phyloP scores from a whole-genome alignment of 495 filamentous ascomycete species.

The Penicillium diatomitis region DNA sequence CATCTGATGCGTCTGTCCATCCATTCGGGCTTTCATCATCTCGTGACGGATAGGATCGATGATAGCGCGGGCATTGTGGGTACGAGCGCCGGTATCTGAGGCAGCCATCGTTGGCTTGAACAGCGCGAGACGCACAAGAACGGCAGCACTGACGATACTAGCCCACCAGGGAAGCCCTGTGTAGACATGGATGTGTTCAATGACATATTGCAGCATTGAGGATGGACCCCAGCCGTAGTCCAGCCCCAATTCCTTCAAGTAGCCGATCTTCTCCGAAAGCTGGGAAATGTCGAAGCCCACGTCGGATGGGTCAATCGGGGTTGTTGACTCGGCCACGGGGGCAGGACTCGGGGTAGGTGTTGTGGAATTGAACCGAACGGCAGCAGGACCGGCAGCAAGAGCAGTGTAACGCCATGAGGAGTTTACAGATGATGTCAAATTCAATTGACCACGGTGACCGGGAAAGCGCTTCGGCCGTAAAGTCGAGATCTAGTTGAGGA shows the following conservation, averaged over 20 bases:
- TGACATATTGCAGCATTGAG: constrained; percentile 53
- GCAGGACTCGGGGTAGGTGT: constrained; percentile 21
- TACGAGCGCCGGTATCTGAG: constrained; percentile 48
- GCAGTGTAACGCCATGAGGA: constrained; percentile 18
- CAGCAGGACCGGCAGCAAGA: constrained; percentile 13
- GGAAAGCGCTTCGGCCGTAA: constrained; percentile 23
- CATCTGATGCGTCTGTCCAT: constrained; percentile 33
- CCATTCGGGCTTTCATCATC: constrained; percentile 32
- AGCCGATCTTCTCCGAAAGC: constrained; percentile 69
- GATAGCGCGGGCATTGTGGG: constrained; percentile 35
- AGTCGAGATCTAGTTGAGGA: constrained; percentile 27
- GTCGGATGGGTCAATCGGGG: constrained; percentile 17
- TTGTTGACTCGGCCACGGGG: constrained; percentile 5
- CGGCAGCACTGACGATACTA: constrained; percentile 54
- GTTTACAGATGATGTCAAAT: constrained; percentile 16
- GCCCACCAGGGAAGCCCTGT: constrained; percentile 72
- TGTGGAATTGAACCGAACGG: constrained; percentile 38
- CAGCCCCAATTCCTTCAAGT: constrained; percentile 70
- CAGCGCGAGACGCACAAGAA: constrained; percentile 54
- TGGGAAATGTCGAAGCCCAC: constrained; percentile 28
- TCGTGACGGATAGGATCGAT: constrained; percentile 20
- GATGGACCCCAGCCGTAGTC: constrained; percentile 80
- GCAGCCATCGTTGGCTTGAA: constrained; percentile 54
- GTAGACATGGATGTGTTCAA: constrained; percentile 77
- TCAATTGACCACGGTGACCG: constrained; percentile 13